Base-by-base conservation (phyloP, 179 eudicot genomes). In the Drosera spatulata region DNA sequence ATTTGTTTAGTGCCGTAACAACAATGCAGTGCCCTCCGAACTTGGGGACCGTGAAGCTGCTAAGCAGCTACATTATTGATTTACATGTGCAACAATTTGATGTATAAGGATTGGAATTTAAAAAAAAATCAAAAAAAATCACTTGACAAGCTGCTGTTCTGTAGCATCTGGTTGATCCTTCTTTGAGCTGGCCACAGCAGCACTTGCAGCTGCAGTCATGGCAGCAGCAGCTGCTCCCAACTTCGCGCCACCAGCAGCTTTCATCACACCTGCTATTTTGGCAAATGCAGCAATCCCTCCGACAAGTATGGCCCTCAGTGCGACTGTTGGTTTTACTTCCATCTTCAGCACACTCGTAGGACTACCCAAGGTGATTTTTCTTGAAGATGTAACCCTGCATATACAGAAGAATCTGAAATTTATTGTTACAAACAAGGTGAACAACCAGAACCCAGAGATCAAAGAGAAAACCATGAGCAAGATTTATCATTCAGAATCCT, bases 141-240 rank as follows among this genome's bases (percentile, higher is more conserved):
- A 87, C 63, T 82, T 76, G 58, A 73, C 10, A 61, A 82, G 74
- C 54, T 72, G 79, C 61, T 71, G 33, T 22, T 22, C 61, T 12
- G 83, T 54, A 61, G 79, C 49, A 59, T 80, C 77, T 8, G 77
- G 73, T 37, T 76, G 49, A 10, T 50, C 53, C n/a, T 50, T 50
- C 10, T 50, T 50, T 50, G 53, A 50, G 10, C 53, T 14, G 10
- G 53, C 53, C 12, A 50, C 53, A 46, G 98, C 84, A 15, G 97
- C 96, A 49, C 82, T 79, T 39, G 96, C 98, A 3, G 96, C 96
- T 45, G 96, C 98, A 10, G 88, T 80, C 95, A 85, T 74, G 52
- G 98, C 97, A 22, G 85, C 91, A 1, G 97, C 88, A n/a, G 98
- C 98, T 15, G 85, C 96, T 61, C 98, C 98, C 37, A 91, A 1